phyloP scores from a whole-genome alignment of 495 filamentous ascomycete genomes.

The Poronia punctata region DNA sequence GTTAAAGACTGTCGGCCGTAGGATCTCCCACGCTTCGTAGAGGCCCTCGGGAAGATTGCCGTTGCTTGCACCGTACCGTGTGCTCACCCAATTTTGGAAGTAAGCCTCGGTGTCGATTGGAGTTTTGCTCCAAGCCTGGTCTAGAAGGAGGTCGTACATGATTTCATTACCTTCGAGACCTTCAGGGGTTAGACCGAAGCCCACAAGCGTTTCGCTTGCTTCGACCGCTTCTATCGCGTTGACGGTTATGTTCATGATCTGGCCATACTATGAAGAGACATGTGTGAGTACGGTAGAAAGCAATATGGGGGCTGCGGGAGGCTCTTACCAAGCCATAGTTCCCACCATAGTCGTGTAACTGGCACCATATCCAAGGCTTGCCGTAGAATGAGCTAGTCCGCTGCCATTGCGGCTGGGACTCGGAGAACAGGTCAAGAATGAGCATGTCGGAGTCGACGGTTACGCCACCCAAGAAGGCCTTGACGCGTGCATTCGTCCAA shows the following conservation, averaged over 20 bases:
- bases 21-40: conserved; percentile 41
- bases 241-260: conserved; percentile 42
- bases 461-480: conserved; percentile 46
- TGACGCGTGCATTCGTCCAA: conserved; percentile 43
- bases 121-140: conserved; percentile 41
- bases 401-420: conserved; percentile 45
- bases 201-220: conserved; percentile 31
- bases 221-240: conserved; percentile 40
- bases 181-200: conserved; percentile 43
- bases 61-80: conserved; percentile 34
- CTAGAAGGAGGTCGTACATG: conserved; percentile 44
- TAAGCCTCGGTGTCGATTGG: conserved; percentile 41
- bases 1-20: conserved; percentile 44
- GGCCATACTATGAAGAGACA: conserved; percentile 34
- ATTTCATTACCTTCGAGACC: conserved; percentile 52
- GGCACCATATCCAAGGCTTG: conserved; percentile 49
- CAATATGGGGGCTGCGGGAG: background rate
- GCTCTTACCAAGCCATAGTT: conserved; percentile 35
- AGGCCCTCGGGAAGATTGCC: conserved; percentile 27
- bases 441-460: conserved; percentile 40
- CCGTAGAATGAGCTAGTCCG: conserved; percentile 45
- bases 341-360: conserved; percentile 44
- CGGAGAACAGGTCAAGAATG: conserved; percentile 46
- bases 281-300: background rate
- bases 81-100: conserved; percentile 41